These are phyloP conservation scores for Ceratobasidium sp. DNA, from an alignment of 1,284 basidiomycete genomes.

Conservation along the genomic window DNA sequence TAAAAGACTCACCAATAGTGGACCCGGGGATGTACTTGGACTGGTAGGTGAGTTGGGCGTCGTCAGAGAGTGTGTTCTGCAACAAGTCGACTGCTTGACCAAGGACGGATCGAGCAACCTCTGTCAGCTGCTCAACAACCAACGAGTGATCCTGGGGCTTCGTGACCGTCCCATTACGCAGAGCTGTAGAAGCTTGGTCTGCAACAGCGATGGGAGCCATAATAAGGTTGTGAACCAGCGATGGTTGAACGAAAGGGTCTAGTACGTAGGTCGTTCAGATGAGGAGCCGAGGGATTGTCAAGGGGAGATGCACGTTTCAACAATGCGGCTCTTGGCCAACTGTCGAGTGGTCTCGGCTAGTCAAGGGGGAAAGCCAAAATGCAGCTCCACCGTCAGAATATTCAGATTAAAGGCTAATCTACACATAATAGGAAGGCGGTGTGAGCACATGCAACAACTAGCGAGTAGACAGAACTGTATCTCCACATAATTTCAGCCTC, in stretches of 20 bases:
- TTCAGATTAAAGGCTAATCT: conserved; percentile 31
- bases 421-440: conserved; percentile 19
- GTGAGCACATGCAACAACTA: conserved; percentile 38
- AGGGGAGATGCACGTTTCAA: conserved; percentile 28
- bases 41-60: conserved; percentile 72
- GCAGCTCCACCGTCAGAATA: conserved; percentile 14
- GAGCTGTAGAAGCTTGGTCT: neutral
- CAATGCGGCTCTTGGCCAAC: conserved; percentile 1
- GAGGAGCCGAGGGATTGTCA: conserved; percentile 18
- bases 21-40: conserved; percentile 81
- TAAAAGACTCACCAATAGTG: conserved; percentile 70
- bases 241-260: conserved; percentile 9
- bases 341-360: conserved; percentile 3
- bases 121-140: conserved; percentile 58
- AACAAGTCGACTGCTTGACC: conserved; percentile 73
- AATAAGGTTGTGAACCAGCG: conserved; percentile 13
- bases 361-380: neutral
- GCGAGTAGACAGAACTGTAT: conserved; percentile 58
- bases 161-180: neutral
- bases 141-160: conserved; percentile 5
- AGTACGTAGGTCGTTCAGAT: conserved; percentile 12
- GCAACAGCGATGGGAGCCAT: conserved; percentile 27
- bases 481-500: conserved; percentile 81
- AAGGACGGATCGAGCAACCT: conserved; percentile 71
- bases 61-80: conserved; percentile 68